A percentile compares a stretch with the other conserved stretches of the same genome.
phyloP scores from a whole-genome alignment of 1,284 basidiomycete genomes.

The Malassezia brasiliensis region DNA sequence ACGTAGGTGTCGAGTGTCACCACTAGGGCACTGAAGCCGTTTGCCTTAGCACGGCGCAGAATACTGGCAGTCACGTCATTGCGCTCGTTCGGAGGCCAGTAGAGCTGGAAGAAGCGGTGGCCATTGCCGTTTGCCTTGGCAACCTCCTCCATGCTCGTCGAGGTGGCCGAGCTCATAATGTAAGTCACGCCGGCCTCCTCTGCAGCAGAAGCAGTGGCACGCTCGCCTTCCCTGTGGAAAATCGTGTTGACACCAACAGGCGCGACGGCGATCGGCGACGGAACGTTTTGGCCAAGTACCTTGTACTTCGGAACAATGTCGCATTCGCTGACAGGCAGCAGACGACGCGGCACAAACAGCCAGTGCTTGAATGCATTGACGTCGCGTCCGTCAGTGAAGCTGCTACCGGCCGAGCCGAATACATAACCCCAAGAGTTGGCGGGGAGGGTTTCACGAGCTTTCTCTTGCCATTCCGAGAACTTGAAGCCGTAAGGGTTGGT shows the following conservation, averaged over 20 bases:
- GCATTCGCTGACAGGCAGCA: background rate
- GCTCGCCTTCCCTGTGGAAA: slow-evolving; percentile 23
- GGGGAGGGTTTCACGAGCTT: background rate
- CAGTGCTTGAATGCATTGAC: background rate
- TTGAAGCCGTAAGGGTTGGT: background rate
- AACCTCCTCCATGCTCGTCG: slow-evolving; percentile 27
- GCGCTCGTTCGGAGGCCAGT: slow-evolving; percentile 55
- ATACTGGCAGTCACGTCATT: slow-evolving; percentile 58
- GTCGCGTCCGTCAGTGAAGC: background rate
- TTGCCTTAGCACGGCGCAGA: slow-evolving; percentile 58
- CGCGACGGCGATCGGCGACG: slow-evolving; percentile 7
- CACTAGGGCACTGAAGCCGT: slow-evolving; percentile 51
- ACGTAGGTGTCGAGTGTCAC: background rate
- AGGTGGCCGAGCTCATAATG: slow-evolving; percentile 27
- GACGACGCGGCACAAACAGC: background rate
- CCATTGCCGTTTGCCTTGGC: slow-evolving; percentile 16
- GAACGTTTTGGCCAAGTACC: slow-evolving; percentile 4
- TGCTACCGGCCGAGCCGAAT: background rate
- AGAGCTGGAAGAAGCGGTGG: slow-evolving; percentile 40
- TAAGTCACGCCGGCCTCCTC: slow-evolving; percentile 27
- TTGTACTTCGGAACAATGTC: background rate
- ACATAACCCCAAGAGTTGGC: background rate
- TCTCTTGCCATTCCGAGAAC: background rate
- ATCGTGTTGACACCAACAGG: slow-evolving; percentile 1
- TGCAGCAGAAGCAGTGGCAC: slow-evolving; percentile 26